These are phyloP conservation scores for Glonium stellatum DNA, from an alignment of 495 filamentous ascomycete genomes.

Conservation along the genomic window DNA sequence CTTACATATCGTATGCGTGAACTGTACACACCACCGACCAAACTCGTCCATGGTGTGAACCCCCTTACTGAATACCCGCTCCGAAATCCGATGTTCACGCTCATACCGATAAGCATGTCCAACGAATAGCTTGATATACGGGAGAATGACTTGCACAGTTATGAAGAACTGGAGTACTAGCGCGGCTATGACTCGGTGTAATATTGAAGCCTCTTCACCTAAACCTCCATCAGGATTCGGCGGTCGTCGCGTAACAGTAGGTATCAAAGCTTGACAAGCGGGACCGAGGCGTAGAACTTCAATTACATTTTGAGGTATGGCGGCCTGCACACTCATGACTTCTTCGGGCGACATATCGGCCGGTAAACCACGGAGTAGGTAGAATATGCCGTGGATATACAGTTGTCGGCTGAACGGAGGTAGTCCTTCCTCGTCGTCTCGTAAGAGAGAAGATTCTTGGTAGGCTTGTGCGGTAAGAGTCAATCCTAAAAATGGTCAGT, in stretches of 20 bases:
- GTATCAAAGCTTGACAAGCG: conserved; percentile 35
- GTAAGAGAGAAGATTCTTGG: conserved; percentile 32
- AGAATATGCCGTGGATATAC: conserved; percentile 59
- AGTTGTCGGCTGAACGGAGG: conserved; percentile 51
- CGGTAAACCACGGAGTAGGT: conserved; percentile 61
- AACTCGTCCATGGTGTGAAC: conserved; percentile 47
- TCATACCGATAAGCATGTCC: conserved; percentile 53
- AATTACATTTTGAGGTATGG: conserved; percentile 39
- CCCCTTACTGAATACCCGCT: conserved; percentile 45
- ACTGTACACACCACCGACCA: conserved; percentile 44
- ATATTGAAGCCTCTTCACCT: conserved; percentile 38
- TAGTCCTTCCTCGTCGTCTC: conserved; percentile 24
- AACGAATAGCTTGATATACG: conserved; percentile 51
- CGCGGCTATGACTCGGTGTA: conserved; percentile 53
- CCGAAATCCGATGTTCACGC: conserved; percentile 54
- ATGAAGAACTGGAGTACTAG: conserved; percentile 52
- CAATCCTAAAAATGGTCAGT: conserved; percentile 29
- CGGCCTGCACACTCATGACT: conserved; percentile 38
- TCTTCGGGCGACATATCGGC: conserved; percentile 47
- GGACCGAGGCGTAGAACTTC: conserved; percentile 12
- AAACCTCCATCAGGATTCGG: conserved; percentile 1
- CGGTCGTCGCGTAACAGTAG: conserved; percentile 4
- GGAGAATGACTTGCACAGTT: conserved; percentile 49
- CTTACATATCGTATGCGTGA: conserved; percentile 45
- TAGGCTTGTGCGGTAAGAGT: conserved; percentile 35